phyloP scores from a whole-genome alignment of 495 filamentous ascomycete genomes.

The Podospora fimiseda region DNA sequence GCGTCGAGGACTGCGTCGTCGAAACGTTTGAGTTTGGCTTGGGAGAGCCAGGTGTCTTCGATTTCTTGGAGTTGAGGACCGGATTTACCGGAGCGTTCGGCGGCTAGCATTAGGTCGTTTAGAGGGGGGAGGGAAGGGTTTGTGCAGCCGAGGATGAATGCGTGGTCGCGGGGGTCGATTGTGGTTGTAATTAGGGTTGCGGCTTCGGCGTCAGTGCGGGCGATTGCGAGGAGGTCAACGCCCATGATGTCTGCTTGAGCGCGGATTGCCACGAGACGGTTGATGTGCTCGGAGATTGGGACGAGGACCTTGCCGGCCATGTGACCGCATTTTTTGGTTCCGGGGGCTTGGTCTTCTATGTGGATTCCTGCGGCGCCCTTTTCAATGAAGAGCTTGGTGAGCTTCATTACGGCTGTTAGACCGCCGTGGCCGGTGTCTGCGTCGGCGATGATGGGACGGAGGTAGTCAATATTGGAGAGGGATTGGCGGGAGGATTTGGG shows the following conservation, averaged over 20 bases:
- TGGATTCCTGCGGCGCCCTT: constrained; percentile 96
- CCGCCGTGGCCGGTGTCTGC: constrained; percentile 97
- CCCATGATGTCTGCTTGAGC: constrained; percentile 99
- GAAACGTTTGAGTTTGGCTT: constrained; percentile 89
- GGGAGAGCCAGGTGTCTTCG: constrained; percentile 77
- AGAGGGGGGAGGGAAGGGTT: constrained; percentile 80
- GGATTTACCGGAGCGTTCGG: constrained; percentile 74
- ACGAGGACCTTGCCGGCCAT: constrained; percentile 99
- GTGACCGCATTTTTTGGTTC: constrained; percentile 98
- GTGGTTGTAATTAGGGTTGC: constrained; percentile 95
- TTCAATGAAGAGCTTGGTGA: constrained; percentile 96
- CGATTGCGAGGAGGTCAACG: constrained; percentile 78
- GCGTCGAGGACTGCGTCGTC: constrained; percentile 77
- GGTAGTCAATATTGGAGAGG: constrained; percentile 82
- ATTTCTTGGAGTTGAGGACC: constrained; percentile 82
- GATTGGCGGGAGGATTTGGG: constrained; percentile 66
- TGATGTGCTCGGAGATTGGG: constrained; percentile 96
- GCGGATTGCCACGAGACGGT: constrained; percentile 91
- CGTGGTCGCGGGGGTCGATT: constrained; percentile 90
- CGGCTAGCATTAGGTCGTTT: constrained; percentile 83
- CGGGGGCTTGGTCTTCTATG: constrained; percentile 96
- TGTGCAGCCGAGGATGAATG: constrained; percentile 84
- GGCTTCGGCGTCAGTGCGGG: constrained; percentile 94
- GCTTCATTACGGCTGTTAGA: constrained; percentile 96
- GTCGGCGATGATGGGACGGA: constrained; percentile 93